Evolutionary conservation across 768 basidiomycete genomes (phyloP), one percentile per base, ranked within the genome.

Genomic region (Leccinum subgranulosum): DNA sequence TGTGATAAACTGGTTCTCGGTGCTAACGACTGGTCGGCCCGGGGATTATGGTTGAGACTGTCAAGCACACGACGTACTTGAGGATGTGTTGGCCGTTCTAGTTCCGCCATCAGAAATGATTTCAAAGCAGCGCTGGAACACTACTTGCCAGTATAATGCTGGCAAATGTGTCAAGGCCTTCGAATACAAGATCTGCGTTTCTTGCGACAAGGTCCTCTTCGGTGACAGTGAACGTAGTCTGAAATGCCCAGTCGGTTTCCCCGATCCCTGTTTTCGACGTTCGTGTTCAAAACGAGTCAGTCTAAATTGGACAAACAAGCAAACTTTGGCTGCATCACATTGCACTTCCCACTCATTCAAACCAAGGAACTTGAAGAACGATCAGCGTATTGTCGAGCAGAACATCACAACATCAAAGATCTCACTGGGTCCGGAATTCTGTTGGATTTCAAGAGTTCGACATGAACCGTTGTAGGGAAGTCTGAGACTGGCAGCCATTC

Each of bases 161-260:
- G 3, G 88, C 85, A 68, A 94, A 96, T 0, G 94, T 97, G 67
- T 98, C 95, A 19, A 98, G 73, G 17, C 95, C 95, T 11, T 96
- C 93, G 59, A 96, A 94, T 8, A 94, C 79, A 17, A 98, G 75
- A 68, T 95, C 93, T 29, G 80, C 75, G 53, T 87, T 79, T 3
- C 76, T 61, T 2, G 74, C 69, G 1, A 65, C 60, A 17, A 86
- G 68, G 48, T 86, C 82, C 17, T 69, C 69, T 17, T 79, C 75
- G 2, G 77, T 75, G 19, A 85, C 75, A 6, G 71, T 66, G 66
- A 97, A 87, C 2, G 68, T 75, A 4, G 84, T 86, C 66, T 81
- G 86, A 78, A 96, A 98, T 19, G 79, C 76, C 95, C 95, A 97
- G 34, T 86, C 82, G 9, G 81, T 79, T 69, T 97, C 94, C 33